Base-by-base conservation (phyloP, 352 stramenopile species). In the Globisporangium lucens region DNA sequence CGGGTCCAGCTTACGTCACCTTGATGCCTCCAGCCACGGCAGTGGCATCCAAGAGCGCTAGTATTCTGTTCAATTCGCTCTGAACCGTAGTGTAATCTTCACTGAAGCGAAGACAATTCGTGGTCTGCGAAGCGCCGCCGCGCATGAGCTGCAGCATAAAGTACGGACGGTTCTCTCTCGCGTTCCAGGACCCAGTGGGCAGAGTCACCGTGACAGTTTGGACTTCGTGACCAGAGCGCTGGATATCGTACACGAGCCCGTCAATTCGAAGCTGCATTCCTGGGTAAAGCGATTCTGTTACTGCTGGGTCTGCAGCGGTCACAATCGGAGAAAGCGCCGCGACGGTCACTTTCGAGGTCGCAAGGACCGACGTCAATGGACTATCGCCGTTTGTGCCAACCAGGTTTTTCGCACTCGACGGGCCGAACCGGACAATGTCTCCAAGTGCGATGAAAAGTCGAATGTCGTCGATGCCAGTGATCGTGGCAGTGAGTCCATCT, bases 171-270 rank as follows among this genome's bases (percentile, higher is more conserved):
- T 29, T 65, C 36, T 74, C 35, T 6, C 46, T 52, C 1, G 62
- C 56, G 10, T 66, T 53, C 75, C 75, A 89, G 13, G 67, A 75
- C 0, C 22, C 61, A 4, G 60, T 65, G 3, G 75, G 77, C 5
- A 83, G 71, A 2, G 77, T 76, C 12, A 82, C 77, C 0, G 78
- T 76, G 6, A 95, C 43, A 0, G 74, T 93, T 63, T 99, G 95
- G 13, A 98, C 77, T 73, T 98, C 96, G 35, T 91, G 77, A 7
- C 96, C 94, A 4, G 94, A 97, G 30, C 85, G 89, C 46, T 89
- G 71, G 0, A 99, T 75, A 0, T 77, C 75, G 69, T 98, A 98
- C 4, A 74, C 75, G 29, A 96, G 78, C 0, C 89, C 94, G 66
- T 94, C 91, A 38, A 99, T 85, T 9, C 94, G 88, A 7, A 99